phyloP scores from a whole-genome alignment of 257 asterid genomes.

The Solanum paucissectum region DNA sequence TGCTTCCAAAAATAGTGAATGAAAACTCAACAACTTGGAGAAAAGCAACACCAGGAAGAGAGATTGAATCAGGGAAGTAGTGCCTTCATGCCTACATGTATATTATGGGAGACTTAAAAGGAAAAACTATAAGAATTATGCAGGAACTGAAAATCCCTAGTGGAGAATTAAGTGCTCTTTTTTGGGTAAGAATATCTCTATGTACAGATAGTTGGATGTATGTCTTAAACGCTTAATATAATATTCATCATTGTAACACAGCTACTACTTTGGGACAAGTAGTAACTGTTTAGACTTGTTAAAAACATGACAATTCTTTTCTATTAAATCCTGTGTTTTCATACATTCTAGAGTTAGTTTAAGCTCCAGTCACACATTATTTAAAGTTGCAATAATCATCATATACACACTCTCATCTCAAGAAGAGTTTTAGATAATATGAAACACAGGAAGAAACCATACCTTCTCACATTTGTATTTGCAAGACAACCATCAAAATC shows the following conservation, averaged over 20 bases:
- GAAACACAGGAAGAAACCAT: constrained; percentile 5
- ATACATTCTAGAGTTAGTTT: not conserved
- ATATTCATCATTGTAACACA: not conserved
- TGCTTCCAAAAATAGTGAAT: not conserved
- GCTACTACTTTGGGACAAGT: not conserved
- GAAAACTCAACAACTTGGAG: not conserved
- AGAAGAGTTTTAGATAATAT: not conserved
- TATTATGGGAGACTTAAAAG: not conserved
- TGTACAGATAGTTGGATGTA: not conserved
- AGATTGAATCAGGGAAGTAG: not conserved
- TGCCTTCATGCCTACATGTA: not conserved
- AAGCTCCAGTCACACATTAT: not conserved
- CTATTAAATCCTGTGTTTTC: not conserved
- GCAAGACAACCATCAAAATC: constrained; percentile 99
- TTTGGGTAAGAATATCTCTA: not conserved
- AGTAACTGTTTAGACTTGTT: not conserved
- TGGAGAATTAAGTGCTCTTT: not conserved
- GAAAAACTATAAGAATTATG: not conserved
- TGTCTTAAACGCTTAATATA: not conserved
- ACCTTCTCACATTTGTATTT: constrained; percentile 76
- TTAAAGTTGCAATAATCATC: not conserved
- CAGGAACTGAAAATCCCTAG: not conserved
- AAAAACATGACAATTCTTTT: not conserved
- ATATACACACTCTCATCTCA: not conserved
- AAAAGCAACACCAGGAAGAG: not conserved